Percentiles rank a stretch among this genome's conserved stretches.
These are phyloP conservation scores for Cyclocybe aegerita DNA, from an alignment of 768 basidiomycete genomes.

Conservation along the genomic window DNA sequence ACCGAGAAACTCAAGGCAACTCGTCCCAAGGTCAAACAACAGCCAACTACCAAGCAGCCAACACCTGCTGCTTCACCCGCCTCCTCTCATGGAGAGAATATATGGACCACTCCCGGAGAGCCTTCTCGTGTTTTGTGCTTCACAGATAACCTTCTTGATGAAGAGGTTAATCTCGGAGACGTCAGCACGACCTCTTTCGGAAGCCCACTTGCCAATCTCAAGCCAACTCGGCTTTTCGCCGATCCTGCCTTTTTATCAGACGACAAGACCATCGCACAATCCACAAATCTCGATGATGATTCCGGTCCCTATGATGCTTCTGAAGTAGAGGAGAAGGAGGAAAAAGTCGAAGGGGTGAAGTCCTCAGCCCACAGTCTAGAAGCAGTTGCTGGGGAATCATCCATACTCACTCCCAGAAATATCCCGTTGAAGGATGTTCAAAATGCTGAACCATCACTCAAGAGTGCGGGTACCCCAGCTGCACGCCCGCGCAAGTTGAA, in stretches of 20 bases:
- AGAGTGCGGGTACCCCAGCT: conserved; percentile 17
- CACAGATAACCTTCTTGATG: conserved; percentile 61
- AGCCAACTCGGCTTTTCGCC: conserved; percentile 12
- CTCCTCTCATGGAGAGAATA: conserved; percentile 50
- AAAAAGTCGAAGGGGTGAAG: too few relatives aligned
- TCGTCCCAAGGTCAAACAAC: conserved; percentile 16
- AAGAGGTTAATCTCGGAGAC: conserved; percentile 58
- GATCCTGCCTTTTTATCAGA: conserved; percentile 9
- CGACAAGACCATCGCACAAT: conserved; percentile 13
- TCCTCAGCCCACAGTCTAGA: too few relatives aligned
- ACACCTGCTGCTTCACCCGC: conserved; percentile 13
- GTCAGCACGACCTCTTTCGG: conserved; percentile 48
- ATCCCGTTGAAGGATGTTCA: neutral
- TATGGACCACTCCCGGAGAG: conserved; percentile 62
- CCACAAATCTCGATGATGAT: neutral
- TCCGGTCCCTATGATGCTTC: too few relatives aligned
- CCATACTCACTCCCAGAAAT: neutral
- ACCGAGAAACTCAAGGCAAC: conserved; percentile 4
- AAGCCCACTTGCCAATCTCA: conserved; percentile 21
- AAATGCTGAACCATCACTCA: neutral
- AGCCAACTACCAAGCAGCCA: neutral
- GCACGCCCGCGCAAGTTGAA: conserved; percentile 36
- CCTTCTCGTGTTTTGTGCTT: conserved; percentile 61
- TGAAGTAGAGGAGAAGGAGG: too few relatives aligned
- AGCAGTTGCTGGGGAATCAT: neutral